Conservation (phyloP, 2,329 filamentous ascomycete genomes). For the Biscogniauxia marginata region DNA sequence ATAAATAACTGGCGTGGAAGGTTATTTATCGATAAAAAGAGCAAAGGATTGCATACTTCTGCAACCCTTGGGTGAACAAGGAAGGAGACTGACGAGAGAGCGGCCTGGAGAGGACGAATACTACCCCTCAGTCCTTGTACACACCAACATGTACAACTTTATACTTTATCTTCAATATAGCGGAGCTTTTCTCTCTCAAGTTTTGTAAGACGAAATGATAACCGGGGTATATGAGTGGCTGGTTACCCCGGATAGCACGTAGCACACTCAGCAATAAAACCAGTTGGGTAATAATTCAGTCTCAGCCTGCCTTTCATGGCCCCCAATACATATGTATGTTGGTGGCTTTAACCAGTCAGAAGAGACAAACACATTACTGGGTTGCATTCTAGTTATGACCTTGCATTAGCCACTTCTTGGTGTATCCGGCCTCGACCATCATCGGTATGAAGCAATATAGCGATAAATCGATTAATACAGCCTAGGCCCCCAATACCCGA, state of each 20-base stretch:
- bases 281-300: background rate
- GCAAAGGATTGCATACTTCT: background rate
- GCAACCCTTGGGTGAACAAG: background rate
- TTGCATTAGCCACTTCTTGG: background rate
- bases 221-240: background rate
- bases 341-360: background rate
- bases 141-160: background rate
- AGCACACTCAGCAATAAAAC: background rate
- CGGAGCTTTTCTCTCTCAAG: background rate
- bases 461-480: background rate
- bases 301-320: background rate
- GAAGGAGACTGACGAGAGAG: background rate
- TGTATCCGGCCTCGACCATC: background rate
- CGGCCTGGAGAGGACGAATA: background rate
- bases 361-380: background rate
- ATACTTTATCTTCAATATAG: background rate
- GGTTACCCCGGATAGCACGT: background rate
- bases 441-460: background rate
- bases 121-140: background rate
- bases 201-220: background rate
- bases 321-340: background rate
- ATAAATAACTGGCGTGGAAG: no score
- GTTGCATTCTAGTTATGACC: background rate
- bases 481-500: background rate
- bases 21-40: no score